Evolutionary conservation across 495 filamentous ascomycete species (phyloP), one percentile per base, ranked within the genome.

Genomic region (Penicillium subrubescens): DNA sequence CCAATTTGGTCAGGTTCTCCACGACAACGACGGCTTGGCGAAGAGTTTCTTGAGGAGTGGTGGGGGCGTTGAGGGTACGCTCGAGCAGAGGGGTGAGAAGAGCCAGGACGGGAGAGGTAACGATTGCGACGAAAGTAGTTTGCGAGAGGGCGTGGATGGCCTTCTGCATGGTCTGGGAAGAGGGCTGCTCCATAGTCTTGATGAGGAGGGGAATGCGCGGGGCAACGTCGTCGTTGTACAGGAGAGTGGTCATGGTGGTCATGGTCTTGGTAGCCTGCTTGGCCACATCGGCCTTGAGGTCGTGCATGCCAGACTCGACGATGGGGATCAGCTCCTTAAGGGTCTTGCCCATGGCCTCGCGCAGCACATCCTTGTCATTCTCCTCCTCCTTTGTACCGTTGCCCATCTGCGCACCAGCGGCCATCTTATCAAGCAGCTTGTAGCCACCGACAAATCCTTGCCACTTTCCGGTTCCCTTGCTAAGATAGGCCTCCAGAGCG

Each of bases 81-180:
- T 97, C 96, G 25, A 99, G 87, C 63, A 98, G 90, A 37, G 95
- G 95, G 5, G 95, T 99, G 34, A 99, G 87, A 10, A 99, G 88
- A n/a, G 95, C 95, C 29, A 99, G 87, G 5, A 98, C 95, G 21
- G 95, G 95, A n/a, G 95, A 97, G 14, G 93, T 97, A 65, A 99
- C 96, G 63, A 94, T 87, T 59, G 95, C 93, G 50, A 99, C 94
- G 70, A 99, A 99, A 34, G 95, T 99, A n/a, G 95, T 99, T 78
- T 97, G 92, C 1, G 93, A 97, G 44, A 99, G 84, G 39, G 94
- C 95, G 68, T 97, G 95, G 66, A 99, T 99, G 44, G 95, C 94
- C 80, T 96, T 95, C 71, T 95, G 90, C 57, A 95, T 83, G 17
- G 89, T 89, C 71, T 96, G 88, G n/a, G 90, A 84, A 8, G 92